Evolutionary conservation across 1,284 basidiomycete species (phyloP).

Genomic region (Leucocoprinus gongylophorus): DNA sequence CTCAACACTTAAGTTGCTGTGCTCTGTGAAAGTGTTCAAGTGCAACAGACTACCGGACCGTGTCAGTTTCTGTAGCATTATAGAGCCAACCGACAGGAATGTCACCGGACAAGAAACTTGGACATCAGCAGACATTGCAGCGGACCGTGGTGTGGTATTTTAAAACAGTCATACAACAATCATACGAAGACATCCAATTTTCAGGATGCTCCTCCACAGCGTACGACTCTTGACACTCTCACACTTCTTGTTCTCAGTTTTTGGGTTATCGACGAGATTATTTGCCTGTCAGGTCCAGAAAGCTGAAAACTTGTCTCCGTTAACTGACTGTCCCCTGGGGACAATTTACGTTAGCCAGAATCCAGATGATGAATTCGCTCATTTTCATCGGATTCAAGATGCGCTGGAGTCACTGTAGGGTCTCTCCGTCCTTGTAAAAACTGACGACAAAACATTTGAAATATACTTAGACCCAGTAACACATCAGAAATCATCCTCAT

Average conservation of each 20-base stretch:
- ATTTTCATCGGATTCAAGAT: conserved; percentile 44
- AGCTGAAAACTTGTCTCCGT: conserved; percentile 31
- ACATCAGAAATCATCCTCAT: conserved; percentile 46
- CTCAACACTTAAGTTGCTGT: no score
- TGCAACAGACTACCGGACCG: no score
- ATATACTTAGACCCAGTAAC: conserved; percentile 30
- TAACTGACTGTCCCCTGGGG: conserved; percentile 46
- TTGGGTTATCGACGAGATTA: conserved; percentile 37
- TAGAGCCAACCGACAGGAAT: no score
- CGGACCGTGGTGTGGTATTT: background rate
- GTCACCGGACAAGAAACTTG: background rate
- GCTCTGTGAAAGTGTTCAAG: no score
- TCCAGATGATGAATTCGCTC: conserved; percentile 32
- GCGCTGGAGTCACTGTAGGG: conserved; percentile 48
- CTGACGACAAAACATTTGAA: background rate
- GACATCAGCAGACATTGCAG: background rate
- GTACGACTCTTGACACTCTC: background rate
- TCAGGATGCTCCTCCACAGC: background rate
- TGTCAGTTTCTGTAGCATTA: no score
- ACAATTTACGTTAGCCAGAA: conserved; percentile 52
- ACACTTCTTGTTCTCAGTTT: background rate
- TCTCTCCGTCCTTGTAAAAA: background rate
- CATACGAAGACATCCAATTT: background rate
- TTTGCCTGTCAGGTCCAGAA: conserved; percentile 48
- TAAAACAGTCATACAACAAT: background rate